Evolutionary conservation across 2,329 filamentous ascomycete genomes (phyloP), one percentile per base, ranked within the genome.

Genomic region (Neocucurbitaria cava): DNA sequence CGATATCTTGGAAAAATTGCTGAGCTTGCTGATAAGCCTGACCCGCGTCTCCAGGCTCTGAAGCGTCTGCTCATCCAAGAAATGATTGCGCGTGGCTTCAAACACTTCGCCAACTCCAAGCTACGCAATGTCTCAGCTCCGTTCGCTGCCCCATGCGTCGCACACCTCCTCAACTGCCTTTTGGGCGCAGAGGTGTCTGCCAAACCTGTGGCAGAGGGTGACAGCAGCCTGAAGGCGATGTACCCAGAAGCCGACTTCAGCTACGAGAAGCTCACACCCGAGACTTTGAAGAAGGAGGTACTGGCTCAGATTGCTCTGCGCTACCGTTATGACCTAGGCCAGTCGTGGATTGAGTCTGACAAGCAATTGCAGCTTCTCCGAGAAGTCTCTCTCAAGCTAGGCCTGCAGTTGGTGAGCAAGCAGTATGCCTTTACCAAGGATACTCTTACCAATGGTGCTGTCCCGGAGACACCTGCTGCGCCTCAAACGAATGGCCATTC

Each of bases 1-100:
- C 87, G 96, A 70, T 99, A 99, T 76, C 84, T 98, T n/a, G 95
- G 95, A 62, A 89, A 88, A 76, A 78, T 99, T 58, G 89, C 91
- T 11, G 81, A 85, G 54, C 82, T 90, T 46, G 87, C 89, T 35
- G 74, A 76, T 58, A 74, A 74, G 62, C 79, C 84, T 55, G 84
- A 87, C 65, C 83, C 86, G 49, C 88, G 91, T 58, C 83, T 98
- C 21, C 82, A 88, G 65, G 92, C 92, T 58, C 82, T 99, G 66
- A 87, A 86, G 61, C 85, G 87, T 52, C 85, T 99, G 33, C 85
- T 89, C 57, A 77, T 91, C 38, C 94, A 96, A 73, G 95, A 99
- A 77, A 98, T 98, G 89, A 85, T 98, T 62, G 85, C 91, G n/a
- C 88, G 95, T 80, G 88, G 90, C 5, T 97, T 98, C 84, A 99